A percentile compares a stretch with the other conserved stretches of the same genome.
Evolutionary conservation across 75 land plant species (phyloP).

Genomic region (Sequoiadendron giganteum): DNA sequence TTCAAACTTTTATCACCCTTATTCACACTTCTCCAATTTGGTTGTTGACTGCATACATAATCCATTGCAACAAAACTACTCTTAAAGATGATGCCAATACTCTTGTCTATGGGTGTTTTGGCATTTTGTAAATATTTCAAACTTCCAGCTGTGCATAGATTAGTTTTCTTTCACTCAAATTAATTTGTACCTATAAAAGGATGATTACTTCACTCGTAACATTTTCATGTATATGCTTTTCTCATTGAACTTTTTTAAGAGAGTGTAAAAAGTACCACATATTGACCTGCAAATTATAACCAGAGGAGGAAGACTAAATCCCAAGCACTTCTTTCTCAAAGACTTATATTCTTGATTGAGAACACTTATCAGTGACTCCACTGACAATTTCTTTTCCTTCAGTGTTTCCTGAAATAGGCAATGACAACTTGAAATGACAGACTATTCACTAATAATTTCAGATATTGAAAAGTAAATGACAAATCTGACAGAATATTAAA

Average conservation of each 20-base stretch:
- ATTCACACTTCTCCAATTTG: background rate
- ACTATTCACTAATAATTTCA: background rate
- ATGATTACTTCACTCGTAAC: background rate
- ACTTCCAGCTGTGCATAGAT: background rate
- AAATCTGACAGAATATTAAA: conserved; percentile 6
- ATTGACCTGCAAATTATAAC: conserved; percentile 28
- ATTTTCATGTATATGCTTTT: background rate
- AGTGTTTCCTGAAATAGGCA: conserved; percentile 27
- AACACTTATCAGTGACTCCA: conserved; percentile 27
- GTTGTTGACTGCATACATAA: background rate
- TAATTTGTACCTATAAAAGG: background rate
- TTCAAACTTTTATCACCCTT: background rate
- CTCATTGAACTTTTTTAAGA: background rate
- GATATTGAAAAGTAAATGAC: background rate
- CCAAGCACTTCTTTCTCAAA: conserved; percentile 14
- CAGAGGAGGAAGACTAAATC: conserved; percentile 20
- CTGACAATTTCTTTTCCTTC: conserved; percentile 26
- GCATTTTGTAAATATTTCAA: background rate
- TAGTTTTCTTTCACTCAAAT: background rate
- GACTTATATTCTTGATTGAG: conserved; percentile 19
- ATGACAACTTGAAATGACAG: background rate
- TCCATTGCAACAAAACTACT: background rate
- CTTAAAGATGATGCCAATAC: background rate
- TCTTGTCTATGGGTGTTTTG: background rate
- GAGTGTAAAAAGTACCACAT: background rate